phyloP scores from a whole-genome alignment of 352 stramenopile genomes.

The Phytopythium oedochilum region DNA sequence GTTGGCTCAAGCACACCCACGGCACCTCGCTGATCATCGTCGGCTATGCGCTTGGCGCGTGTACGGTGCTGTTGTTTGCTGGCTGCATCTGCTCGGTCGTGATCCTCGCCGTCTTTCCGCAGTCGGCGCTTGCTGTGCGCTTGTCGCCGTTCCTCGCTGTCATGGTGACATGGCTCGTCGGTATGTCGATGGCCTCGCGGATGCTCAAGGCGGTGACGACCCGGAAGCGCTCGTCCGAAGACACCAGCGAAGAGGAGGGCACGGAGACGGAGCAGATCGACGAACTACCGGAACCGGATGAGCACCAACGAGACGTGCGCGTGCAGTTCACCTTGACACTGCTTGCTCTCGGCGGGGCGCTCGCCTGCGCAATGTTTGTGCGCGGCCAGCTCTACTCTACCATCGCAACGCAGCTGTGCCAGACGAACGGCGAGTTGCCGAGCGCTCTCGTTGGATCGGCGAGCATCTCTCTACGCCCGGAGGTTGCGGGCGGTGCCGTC shows the following conservation, averaged over 20 bases:
- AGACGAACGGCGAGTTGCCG: slow-evolving; percentile 36
- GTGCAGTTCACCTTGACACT: slow-evolving; percentile 13
- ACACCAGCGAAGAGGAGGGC: neutral
- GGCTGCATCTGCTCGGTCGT: neutral
- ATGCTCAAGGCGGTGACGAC: slow-evolving; percentile 35
- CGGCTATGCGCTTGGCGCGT: neutral
- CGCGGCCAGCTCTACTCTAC: slow-evolving; percentile 70
- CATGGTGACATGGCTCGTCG: slow-evolving; percentile 40
- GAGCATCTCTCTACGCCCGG: slow-evolving; percentile 11
- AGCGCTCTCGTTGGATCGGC: slow-evolving; percentile 21
- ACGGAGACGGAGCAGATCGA: neutral
- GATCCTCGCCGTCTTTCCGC: neutral
- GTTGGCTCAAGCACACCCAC: neutral
- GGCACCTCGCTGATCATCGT: neutral
- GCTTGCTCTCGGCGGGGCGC: slow-evolving; percentile 15
- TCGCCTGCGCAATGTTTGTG: slow-evolving; percentile 52
- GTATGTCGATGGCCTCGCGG: slow-evolving; percentile 30
- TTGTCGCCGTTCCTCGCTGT: slow-evolving; percentile 41
- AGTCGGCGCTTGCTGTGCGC: slow-evolving; percentile 10
- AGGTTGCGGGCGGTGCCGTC: slow-evolving; percentile 4
- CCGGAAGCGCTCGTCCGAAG: neutral
- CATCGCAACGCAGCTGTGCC: slow-evolving; percentile 59
- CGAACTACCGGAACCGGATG: neutral
- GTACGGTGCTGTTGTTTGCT: neutral
- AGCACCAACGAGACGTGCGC: slow-evolving; percentile 3